Conservation (phyloP, 108 stramenopile genomes). For the Chaetoceros muelleri region DNA sequence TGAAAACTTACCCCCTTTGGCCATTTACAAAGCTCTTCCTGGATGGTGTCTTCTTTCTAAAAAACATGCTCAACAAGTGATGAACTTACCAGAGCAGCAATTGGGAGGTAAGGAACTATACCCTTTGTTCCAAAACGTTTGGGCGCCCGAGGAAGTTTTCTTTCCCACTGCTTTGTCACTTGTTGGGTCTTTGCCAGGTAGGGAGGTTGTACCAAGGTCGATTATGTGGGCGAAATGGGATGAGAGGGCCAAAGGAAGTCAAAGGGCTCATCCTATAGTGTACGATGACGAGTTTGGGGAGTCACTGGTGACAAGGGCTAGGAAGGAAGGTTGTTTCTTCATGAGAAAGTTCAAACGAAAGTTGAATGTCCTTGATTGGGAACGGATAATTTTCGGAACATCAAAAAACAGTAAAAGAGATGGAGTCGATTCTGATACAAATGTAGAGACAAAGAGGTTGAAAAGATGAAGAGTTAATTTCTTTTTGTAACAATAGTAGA, state of each 20-base stretch:
- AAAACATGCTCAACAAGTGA: constrained; percentile 30
- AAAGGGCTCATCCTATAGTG: constrained; percentile 33
- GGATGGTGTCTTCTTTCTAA: constrained; percentile 42
- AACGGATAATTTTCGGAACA: neutral
- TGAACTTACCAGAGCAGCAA: constrained; percentile 21
- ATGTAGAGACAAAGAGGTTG: too few species aligned
- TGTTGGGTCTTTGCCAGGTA: constrained; percentile 17
- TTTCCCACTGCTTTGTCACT: constrained; percentile 32
- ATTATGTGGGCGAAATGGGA: constrained; percentile 40
- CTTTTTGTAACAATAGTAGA: too few species aligned
- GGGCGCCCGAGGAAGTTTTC: constrained; percentile 52
- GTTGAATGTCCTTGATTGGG: neutral
- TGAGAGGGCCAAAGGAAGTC: constrained; percentile 20
- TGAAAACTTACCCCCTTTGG: constrained; percentile 19
- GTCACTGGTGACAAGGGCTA: constrained; percentile 10
- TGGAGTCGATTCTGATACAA: too few species aligned
- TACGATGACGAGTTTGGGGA: constrained; percentile 35
- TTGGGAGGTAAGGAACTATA: constrained; percentile 32
- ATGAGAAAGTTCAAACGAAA: constrained; percentile 30
- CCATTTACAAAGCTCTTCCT: constrained; percentile 35
- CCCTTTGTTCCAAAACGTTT: constrained; percentile 38
- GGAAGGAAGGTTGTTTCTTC: constrained; percentile 29
- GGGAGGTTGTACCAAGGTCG: constrained; percentile 7
- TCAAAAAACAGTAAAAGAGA: too few species aligned
- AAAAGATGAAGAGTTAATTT: too few species aligned